Conservation (phyloP, 768 basidiomycete genomes). For the Hypsizygus marmoreus region DNA sequence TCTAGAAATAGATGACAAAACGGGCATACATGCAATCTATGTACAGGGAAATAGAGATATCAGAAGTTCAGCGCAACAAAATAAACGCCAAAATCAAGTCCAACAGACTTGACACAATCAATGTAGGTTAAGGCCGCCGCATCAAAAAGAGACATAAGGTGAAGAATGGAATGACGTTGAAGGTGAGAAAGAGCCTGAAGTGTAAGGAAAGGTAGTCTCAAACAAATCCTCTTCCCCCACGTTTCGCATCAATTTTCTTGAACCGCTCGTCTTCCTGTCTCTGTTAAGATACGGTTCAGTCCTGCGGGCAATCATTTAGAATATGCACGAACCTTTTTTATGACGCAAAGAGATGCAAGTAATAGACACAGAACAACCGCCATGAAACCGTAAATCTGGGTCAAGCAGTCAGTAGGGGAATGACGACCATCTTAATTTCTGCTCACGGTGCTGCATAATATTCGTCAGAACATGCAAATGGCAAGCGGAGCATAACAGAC, state of each 20-base stretch:
- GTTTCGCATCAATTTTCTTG: slow-evolving; percentile 87
- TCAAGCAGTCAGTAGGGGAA: slow-evolving; percentile 9
- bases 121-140: no score
- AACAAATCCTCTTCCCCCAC: slow-evolving; percentile 85
- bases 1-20: no score
- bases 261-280: slow-evolving; percentile 82
- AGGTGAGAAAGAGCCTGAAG: not conserved
- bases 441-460: slow-evolving; percentile 45
- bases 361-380: slow-evolving; percentile 74
- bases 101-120: no score
- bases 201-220: slow-evolving; percentile 34
- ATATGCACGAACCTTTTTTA: slow-evolving; percentile 62
- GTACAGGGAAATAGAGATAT: no score
- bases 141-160: not conserved
- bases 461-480: slow-evolving; percentile 1
- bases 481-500: slow-evolving; percentile 27
- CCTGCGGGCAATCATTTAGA: no score
- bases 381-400: slow-evolving; percentile 80
- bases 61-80: no score
- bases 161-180: not conserved
- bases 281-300: slow-evolving; percentile 40
- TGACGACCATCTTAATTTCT: not conserved
- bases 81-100: no score
- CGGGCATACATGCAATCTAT: no score
- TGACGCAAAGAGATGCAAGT: slow-evolving; percentile 82